A percentile compares a stretch with the other conserved stretches of the same genome.
Evolutionary conservation across 2,329 filamentous ascomycete species (phyloP).

Genomic region (Tolypocladium ovalisporum): DNA sequence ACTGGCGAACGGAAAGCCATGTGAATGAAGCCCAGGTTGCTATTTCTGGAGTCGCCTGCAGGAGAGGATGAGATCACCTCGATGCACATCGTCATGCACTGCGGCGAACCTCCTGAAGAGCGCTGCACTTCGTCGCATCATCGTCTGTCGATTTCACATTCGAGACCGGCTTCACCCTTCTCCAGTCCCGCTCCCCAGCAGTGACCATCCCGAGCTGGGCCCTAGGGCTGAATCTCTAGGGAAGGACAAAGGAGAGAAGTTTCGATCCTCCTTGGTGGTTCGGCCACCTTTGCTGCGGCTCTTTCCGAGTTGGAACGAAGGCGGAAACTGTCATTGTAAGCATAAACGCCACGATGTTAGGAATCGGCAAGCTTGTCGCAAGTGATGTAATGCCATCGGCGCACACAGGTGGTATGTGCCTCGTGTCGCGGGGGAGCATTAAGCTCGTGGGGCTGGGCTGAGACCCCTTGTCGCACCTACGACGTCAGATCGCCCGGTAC

Average conservation of each 20-base stretch:
- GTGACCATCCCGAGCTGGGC: background rate
- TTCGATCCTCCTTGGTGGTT: background rate
- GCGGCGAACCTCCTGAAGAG: background rate
- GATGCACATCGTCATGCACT: background rate
- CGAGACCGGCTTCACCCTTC: conserved; percentile 9
- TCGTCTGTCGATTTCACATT: background rate
- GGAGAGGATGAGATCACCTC: background rate
- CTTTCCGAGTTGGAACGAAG: background rate
- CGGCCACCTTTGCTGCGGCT: background rate
- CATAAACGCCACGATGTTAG: background rate
- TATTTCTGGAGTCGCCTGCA: background rate
- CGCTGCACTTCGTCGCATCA: background rate
- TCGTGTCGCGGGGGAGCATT: background rate
- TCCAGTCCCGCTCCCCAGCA: background rate
- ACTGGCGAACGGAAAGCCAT: background rate
- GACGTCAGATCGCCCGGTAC: conserved; percentile 12
- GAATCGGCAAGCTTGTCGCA: background rate
- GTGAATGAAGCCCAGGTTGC: background rate
- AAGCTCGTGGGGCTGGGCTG: background rate
- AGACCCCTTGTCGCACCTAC: conserved; percentile 5
- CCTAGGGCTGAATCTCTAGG: background rate
- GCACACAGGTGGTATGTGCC: background rate
- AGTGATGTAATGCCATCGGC: conserved; percentile 2
- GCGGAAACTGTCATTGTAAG: background rate
- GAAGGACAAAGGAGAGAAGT: background rate